Evolutionary conservation across 192 early-diverging fungal species (phyloP).

Genomic region (Piromyces finnis): DNA sequence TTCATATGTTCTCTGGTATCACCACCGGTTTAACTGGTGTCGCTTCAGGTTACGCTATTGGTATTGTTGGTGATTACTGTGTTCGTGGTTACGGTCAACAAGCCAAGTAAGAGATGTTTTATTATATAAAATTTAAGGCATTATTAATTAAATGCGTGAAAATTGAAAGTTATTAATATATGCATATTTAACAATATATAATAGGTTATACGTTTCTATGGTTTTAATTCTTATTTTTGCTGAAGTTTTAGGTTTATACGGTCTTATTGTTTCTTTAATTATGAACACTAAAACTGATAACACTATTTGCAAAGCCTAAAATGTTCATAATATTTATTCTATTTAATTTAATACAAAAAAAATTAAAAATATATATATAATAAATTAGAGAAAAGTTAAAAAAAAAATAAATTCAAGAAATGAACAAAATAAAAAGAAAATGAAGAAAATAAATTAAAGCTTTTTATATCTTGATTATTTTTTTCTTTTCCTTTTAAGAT

Average conservation of each 20-base stretch:
- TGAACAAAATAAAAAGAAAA: background rate
- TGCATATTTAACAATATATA: constrained; percentile 21
- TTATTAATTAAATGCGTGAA: no score
- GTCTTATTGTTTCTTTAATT: constrained; percentile 7
- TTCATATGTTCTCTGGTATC: constrained; percentile 64
- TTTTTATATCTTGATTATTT: background rate
- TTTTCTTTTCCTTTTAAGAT: background rate
- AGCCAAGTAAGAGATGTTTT: constrained; percentile 13
- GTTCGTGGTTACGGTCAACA: constrained; percentile 68
- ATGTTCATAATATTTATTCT: background rate
- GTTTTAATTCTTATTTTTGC: constrained; percentile 79
- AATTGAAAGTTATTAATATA: no score
- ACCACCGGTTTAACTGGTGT: constrained; percentile 67
- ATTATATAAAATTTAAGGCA: no score
- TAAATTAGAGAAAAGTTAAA: background rate
- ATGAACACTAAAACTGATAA: constrained; percentile 2
- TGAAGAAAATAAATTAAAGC: background rate
- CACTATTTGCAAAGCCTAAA: background rate
- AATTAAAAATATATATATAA: background rate
- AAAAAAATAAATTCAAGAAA: background rate
- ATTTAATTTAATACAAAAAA: background rate
- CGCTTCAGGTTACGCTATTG: constrained; percentile 82
- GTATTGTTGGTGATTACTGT: constrained; percentile 76
- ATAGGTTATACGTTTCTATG: constrained; percentile 58
- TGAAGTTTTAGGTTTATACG: constrained; percentile 73